Percentiles rank a stretch among this genome's conserved stretches.
These are phyloP conservation scores for Kitagawia praeruptora DNA, from an alignment of 129 eudicot species.

Conservation along the genomic window DNA sequence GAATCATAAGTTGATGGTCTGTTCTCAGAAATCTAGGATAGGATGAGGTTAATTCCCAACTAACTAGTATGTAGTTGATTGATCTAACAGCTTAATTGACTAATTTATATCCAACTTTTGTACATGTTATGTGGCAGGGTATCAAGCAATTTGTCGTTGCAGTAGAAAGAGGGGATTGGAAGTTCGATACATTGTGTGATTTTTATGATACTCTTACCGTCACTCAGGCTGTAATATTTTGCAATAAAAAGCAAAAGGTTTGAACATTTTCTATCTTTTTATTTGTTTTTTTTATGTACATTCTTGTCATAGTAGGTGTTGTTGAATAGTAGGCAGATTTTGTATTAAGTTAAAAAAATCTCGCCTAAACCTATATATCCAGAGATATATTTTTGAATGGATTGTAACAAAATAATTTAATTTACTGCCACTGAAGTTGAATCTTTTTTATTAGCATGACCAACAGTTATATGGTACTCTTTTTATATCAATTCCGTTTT, in stretches of 20 bases:
- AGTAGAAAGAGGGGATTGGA: constrained; percentile 94
- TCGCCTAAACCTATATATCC: too few species aligned
- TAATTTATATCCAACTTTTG: neutral
- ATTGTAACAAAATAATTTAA: too few species aligned
- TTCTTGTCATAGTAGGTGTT: neutral
- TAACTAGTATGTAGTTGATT: too few species aligned
- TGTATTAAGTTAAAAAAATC: too few species aligned
- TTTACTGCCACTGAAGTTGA: too few species aligned
- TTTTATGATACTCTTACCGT: constrained; percentile 91
- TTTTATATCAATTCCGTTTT: neutral
- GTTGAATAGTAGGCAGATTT: neutral
- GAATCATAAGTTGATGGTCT: too few species aligned
- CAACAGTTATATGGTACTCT: neutral
- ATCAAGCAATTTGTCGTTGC: constrained; percentile 96
- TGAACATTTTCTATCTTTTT: neutral
- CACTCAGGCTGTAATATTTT: constrained; percentile 93
- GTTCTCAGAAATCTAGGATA: too few species aligned
- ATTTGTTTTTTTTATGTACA: neutral
- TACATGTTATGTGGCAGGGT: constrained; percentile 39
- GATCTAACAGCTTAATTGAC: neutral
- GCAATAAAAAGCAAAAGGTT: constrained; percentile 95
- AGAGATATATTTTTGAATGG: too few species aligned
- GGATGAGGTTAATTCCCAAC: too few species aligned
- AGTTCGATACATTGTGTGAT: constrained; percentile 91
- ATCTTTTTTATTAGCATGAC: too few species aligned